Evolutionary conservation across 306 rosid species (phyloP).

Genomic region (Argentina anserina): DNA sequence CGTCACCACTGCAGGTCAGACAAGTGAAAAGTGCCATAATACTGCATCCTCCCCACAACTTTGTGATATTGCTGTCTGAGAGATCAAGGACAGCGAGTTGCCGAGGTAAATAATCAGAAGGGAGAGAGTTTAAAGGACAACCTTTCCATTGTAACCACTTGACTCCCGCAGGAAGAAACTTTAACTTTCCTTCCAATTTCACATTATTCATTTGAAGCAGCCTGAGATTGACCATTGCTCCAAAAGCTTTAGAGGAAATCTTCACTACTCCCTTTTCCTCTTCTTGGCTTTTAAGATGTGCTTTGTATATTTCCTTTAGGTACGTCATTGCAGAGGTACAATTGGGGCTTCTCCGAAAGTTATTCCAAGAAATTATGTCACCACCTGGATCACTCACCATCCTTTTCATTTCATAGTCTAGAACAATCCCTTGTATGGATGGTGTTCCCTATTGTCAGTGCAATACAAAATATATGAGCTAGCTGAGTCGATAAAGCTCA

Average conservation of each 20-base stretch:
- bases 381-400: constrained; percentile 1
- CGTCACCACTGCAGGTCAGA: neutral
- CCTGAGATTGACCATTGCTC: constrained; percentile 42
- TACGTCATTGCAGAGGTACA: constrained; percentile 25
- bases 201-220: constrained; percentile 54
- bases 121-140: constrained; percentile 42
- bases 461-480: constrained; percentile 4
- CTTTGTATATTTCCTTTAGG: constrained; percentile 30
- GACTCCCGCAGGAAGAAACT: constrained; percentile 41
- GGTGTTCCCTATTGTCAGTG: constrained; percentile 35
- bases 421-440: constrained; percentile 41
- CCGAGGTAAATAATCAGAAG: constrained; percentile 42
- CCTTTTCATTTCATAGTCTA: constrained; percentile 35
- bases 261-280: constrained; percentile 23
- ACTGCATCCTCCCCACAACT: constrained; percentile 25
- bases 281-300: constrained; percentile 17
- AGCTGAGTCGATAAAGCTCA: neutral
- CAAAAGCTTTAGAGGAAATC: constrained; percentile 34
- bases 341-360: constrained; percentile 24
- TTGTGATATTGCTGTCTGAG: constrained; percentile 39
- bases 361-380: constrained; percentile 18
- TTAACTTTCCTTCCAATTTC: constrained; percentile 41
- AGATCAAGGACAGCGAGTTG: constrained; percentile 59
- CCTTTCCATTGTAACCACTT: constrained; percentile 72
- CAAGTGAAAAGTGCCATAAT: constrained; percentile 29